phyloP scores from a whole-genome alignment of 148 eudicot genomes.

The Vaccinium macrocarpon region DNA sequence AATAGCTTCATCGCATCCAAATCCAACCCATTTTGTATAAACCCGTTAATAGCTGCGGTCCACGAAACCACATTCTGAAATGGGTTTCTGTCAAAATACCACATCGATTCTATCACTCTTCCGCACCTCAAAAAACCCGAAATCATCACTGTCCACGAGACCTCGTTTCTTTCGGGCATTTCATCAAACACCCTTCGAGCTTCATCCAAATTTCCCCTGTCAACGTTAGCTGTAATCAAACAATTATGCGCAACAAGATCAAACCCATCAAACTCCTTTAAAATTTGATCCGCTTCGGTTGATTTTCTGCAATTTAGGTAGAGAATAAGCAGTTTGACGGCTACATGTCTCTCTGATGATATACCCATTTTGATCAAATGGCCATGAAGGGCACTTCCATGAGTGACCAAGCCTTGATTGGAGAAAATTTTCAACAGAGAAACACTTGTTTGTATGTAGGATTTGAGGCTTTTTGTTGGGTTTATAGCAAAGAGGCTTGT shows the following conservation, averaged over 20 bases:
- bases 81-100: constrained; percentile 35
- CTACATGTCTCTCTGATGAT: constrained; percentile 36
- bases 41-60: constrained; percentile 48
- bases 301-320: constrained; percentile 34
- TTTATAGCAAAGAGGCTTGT: constrained; percentile 22
- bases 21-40: constrained; percentile 42
- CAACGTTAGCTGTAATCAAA: constrained; percentile 33
- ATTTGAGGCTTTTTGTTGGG: constrained; percentile 29
- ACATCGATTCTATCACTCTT: constrained; percentile 34
- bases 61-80: constrained; percentile 35
- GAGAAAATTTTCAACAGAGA: constrained; percentile 27
- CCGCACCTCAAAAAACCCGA: constrained; percentile 43
- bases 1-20: constrained; percentile 32
- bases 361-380: constrained; percentile 41
- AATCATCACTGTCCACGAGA: constrained; percentile 47
- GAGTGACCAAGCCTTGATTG: constrained; percentile 23
- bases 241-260: constrained; percentile 47
- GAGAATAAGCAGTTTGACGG: constrained; percentile 42
- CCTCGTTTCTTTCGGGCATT: constrained; percentile 51
- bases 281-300: constrained; percentile 29
- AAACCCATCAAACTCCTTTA: constrained; percentile 44
- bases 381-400: constrained; percentile 39
- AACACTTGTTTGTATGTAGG: constrained; percentile 18
- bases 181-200: constrained; percentile 45
- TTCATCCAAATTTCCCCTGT: constrained; percentile 28